phyloP scores from a whole-genome alignment of 2,329 filamentous ascomycete species.

The Paraphoma chrysanthemicola region DNA sequence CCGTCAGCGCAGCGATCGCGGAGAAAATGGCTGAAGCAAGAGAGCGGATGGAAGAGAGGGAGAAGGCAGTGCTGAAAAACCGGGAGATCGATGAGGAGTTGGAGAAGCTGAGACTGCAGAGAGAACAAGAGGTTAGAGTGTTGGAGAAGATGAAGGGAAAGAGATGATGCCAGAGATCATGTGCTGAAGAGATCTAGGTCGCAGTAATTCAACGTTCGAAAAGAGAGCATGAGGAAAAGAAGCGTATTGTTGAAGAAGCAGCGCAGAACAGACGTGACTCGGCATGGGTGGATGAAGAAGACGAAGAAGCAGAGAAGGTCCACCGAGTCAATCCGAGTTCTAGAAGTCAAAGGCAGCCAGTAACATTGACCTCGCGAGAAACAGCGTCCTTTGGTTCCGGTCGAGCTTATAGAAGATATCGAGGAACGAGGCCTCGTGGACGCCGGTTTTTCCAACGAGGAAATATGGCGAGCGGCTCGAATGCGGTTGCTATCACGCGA shows the following conservation, averaged over 20 bases:
- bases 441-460: too few relatives aligned
- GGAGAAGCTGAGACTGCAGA: slow-evolving; percentile 52
- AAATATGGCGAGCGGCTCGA: too few relatives aligned
- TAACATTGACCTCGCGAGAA: too few relatives aligned
- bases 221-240: not conserved
- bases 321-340: too few relatives aligned
- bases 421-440: too few relatives aligned
- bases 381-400: too few relatives aligned
- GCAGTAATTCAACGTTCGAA: not conserved
- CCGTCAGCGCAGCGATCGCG: slow-evolving; percentile 41
- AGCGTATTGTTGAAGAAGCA: not conserved
- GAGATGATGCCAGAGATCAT: slow-evolving; percentile 18
- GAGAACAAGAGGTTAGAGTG: slow-evolving; percentile 54
- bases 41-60: slow-evolving; percentile 49
- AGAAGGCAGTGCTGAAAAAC: slow-evolving; percentile 50
- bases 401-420: too few relatives aligned
- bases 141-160: slow-evolving; percentile 49
- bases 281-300: slow-evolving; percentile 4
- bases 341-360: too few relatives aligned
- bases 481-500: too few relatives aligned
- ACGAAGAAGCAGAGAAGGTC: too few relatives aligned
- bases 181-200: not conserved
- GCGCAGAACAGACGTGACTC: not conserved
- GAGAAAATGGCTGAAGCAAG: slow-evolving; percentile 45
- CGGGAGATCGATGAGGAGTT: slow-evolving; percentile 52